Evolutionary conservation across 768 basidiomycete genomes (phyloP).

Genomic region (Boletus tylopilopsis): DNA sequence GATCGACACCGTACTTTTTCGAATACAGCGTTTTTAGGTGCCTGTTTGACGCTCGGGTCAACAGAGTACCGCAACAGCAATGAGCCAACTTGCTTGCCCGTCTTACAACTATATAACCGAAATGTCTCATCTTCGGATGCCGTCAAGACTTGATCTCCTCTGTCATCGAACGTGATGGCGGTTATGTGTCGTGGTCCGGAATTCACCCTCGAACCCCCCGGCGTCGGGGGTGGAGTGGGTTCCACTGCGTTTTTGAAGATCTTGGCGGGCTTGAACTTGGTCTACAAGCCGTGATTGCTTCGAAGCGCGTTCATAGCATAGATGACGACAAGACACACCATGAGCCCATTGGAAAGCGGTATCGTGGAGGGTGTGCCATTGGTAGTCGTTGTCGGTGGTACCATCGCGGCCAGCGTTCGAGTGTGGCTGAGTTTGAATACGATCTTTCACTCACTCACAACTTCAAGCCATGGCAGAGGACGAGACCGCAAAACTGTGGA

Average conservation of each 20-base stretch:
- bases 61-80: conserved; percentile 18
- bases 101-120: conserved; percentile 82
- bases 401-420: conserved; percentile 21
- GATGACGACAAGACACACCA: conserved; percentile 38
- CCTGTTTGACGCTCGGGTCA: conserved; percentile 42
- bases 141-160: conserved; percentile 82
- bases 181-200: conserved; percentile 73
- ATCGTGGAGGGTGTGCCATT: conserved; percentile 37
- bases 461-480: conserved; percentile 61
- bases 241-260: conserved; percentile 83
- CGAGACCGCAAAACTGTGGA: conserved; percentile 88
- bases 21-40: conserved; percentile 76
- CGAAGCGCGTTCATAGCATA: not conserved
- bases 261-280: conserved; percentile 81
- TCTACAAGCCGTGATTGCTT: conserved; percentile 36
- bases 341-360: conserved; percentile 43
- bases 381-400: conserved; percentile 37
- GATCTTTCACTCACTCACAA: conserved; percentile 21
- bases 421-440: conserved; percentile 58
- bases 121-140: conserved; percentile 92
- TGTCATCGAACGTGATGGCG: conserved; percentile 86
- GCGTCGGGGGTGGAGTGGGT: conserved; percentile 45
- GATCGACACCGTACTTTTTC: conserved; percentile 95
- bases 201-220: conserved; percentile 35
- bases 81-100: conserved; percentile 80